A percentile compares a stretch with the other conserved stretches of the same genome.
Evolutionary conservation across 306 rosid genomes (phyloP).

Genomic region (Urtica urens): DNA sequence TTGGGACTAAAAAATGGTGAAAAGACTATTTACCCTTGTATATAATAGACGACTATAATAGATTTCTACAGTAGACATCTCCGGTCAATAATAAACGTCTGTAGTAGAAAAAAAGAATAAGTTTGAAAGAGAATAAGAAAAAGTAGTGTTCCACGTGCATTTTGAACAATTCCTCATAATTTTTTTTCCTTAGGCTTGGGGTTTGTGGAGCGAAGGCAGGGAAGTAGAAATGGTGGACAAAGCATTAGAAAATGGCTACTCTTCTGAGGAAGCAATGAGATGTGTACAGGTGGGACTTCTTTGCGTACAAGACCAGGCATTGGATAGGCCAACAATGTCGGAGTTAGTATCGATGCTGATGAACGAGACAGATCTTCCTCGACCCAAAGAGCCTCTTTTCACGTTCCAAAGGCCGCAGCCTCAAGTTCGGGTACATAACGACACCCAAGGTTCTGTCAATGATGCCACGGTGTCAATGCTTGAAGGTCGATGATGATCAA

Average conservation of each 20-base stretch:
- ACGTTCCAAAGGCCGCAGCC: neutral
- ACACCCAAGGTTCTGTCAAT: neutral
- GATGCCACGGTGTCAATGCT: neutral
- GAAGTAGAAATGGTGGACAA: slow-evolving; percentile 16
- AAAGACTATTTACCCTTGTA: too few relatives aligned
- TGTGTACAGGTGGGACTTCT: slow-evolving; percentile 20
- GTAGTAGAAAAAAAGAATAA: too few relatives aligned
- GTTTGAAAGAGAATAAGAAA: too few relatives aligned
- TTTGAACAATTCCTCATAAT: too few relatives aligned
- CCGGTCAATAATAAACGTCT: too few relatives aligned
- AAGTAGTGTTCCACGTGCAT: too few relatives aligned
- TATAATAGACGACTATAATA: too few relatives aligned
- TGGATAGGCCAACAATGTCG: slow-evolving; percentile 18
- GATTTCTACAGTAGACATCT: too few relatives aligned
- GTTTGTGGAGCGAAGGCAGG: slow-evolving; percentile 11
- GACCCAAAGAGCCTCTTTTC: slow-evolving; percentile 17
- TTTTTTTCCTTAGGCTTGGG: slow-evolving; percentile 15
- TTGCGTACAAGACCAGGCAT: slow-evolving; percentile 17
- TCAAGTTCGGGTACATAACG: too few relatives aligned
- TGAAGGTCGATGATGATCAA: slow-evolving; percentile 1
- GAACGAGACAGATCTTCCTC: slow-evolving; percentile 8
- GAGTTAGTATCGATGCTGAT: slow-evolving; percentile 15
- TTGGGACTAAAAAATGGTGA: too few relatives aligned
- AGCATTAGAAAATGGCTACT: neutral
- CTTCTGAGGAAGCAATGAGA: slow-evolving; percentile 5